Evolutionary conservation across 345 rosid species (phyloP).

Genomic region (Dovyalis caffra): DNA sequence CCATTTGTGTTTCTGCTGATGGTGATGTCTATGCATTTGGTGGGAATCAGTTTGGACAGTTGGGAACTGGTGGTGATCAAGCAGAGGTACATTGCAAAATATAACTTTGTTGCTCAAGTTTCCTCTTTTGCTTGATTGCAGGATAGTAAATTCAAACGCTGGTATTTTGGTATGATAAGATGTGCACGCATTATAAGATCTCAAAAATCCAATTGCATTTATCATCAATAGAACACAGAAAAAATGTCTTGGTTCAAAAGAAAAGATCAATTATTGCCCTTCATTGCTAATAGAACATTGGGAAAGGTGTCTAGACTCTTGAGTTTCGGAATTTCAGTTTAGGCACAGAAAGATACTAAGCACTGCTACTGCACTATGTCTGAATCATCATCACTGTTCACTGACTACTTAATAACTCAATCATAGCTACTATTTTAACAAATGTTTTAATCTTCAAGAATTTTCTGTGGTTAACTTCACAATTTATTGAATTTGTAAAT

Average conservation of each 20-base stretch:
- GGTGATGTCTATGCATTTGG: constrained; percentile 94
- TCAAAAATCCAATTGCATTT: not conserved
- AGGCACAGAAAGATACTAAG: not conserved
- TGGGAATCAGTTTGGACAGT: constrained; percentile 97
- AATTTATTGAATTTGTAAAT: constrained; percentile 26
- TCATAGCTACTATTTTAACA: not conserved
- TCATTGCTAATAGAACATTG: not conserved
- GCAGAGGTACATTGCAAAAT: constrained; percentile 63
- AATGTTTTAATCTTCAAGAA: not conserved
- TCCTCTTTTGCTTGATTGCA: not conserved
- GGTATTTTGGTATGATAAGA: not conserved
- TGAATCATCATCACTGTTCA: not conserved
- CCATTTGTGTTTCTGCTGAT: constrained; percentile 77
- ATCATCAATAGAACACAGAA: not conserved
- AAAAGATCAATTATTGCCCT: not conserved
- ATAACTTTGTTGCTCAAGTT: not conserved
- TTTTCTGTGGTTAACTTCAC: constrained; percentile 13
- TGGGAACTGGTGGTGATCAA: constrained; percentile 96
- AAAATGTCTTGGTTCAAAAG: not conserved
- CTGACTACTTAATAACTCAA: not conserved
- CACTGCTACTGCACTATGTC: not conserved
- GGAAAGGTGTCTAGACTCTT: not conserved
- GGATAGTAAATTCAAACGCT: not conserved
- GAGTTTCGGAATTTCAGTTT: not conserved
- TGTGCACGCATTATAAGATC: not conserved